Base-by-base conservation (phyloP, 495 filamentous ascomycete genomes). In the Amniculicola lignicola region DNA sequence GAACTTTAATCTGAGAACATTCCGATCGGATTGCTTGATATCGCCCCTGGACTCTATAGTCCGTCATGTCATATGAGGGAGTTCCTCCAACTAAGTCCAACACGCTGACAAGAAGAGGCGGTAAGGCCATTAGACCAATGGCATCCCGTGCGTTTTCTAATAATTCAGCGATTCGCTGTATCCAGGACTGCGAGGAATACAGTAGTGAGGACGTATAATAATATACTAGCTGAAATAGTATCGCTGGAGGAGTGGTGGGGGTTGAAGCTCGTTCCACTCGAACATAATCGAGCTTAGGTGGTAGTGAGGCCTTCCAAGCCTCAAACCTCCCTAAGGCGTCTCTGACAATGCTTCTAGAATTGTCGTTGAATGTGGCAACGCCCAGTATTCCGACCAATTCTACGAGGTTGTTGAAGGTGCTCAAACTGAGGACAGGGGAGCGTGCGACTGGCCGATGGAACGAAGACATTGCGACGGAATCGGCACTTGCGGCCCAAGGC, bases 381-480 rank as follows among this genome's bases (percentile, higher is more conserved):
- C 12, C 76, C 23, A 81, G 55, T 0, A 80, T 71, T 23, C 71
- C 71, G 4, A 74, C 24, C 67, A 85, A 47, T 33, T 79, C 74
- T 3, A 77, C 69, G 2, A 82, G 53, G 15, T 69, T 74, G 61
- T 86, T 86, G 65, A 86, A 84, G 24, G 79, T 84, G 65, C 80
- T 86, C 4, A 83, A 62, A 39, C 78, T 74, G n/a, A 77, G 73
- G 0, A 80, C 68, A 10, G 84, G 81, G 23, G 74, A 78, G 27
- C 78, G 74, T 6, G 76, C 11, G 6, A 48, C 22, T 4, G 71
- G 19, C 69, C 63, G 29, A 33, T 33, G 29, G n/a, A 7, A 7
- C n/a, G 29, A 7, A 33, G 29, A 24, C 71, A 74, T 11, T 74
- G 73, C 4, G 72, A 73, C 24, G 79, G 42, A 54, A 9, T 37